Evolutionary conservation across 1,284 basidiomycete species (phyloP).

Genomic region (Hortiboletus rubellus): DNA sequence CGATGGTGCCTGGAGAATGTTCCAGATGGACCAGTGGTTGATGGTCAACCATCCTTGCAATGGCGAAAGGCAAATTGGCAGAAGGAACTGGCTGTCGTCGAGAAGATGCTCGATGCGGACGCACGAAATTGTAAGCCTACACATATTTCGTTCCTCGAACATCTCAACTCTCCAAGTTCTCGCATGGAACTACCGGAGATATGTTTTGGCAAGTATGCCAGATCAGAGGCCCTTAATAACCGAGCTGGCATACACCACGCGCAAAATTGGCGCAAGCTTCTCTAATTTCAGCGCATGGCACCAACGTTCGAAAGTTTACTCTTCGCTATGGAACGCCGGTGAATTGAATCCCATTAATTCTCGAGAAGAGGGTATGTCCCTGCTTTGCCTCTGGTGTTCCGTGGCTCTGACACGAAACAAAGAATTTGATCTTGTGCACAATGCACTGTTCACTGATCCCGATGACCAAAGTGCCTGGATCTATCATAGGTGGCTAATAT

Average conservation of each 20-base stretch:
- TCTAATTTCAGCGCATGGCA: conserved; percentile 99
- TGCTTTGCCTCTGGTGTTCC: neutral
- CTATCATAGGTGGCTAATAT: conserved; percentile 96
- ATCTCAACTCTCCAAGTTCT: conserved; percentile 58
- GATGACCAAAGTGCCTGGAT: conserved; percentile 97
- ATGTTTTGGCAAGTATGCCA: conserved; percentile 73
- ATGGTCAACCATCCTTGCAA: conserved; percentile 44
- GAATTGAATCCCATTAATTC: conserved; percentile 51
- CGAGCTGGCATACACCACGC: conserved; percentile 82
- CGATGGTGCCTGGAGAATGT: conserved; percentile 89
- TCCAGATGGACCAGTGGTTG: conserved; percentile 61
- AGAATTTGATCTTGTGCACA: conserved; percentile 92
- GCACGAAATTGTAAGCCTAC: conserved; percentile 81
- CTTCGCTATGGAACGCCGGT: conserved; percentile 64
- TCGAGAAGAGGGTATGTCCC: conserved; percentile 62
- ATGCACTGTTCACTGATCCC: conserved; percentile 97
- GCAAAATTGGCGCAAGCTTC: conserved; percentile 93
- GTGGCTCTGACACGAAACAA: conserved; percentile 4
- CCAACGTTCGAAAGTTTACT: conserved; percentile 85
- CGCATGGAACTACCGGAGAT: conserved; percentile 90
- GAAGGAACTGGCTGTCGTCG: conserved; percentile 80
- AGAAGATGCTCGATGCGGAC: conserved; percentile 88
- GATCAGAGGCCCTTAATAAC: conserved; percentile 49
- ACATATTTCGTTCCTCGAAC: neutral
- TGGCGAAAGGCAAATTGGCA: conserved; percentile 83